Conservation (phyloP, 2,329 filamentous ascomycete species). For the Neobulgaria alba region DNA sequence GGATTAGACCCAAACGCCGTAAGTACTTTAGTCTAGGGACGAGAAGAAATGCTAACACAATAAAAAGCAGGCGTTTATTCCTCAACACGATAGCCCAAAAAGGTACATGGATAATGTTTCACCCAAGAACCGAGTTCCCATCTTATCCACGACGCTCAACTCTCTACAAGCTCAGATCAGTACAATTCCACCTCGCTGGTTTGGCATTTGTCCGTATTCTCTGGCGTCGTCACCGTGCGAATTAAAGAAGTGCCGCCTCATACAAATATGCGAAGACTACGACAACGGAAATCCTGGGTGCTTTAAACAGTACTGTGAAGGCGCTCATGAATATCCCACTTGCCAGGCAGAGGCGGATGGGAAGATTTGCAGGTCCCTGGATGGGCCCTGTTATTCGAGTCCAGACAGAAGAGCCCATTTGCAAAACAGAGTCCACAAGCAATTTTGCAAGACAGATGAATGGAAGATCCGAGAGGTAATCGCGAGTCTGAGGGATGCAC, state of each 20-base stretch:
- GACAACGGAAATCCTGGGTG: slow-evolving; percentile 1
- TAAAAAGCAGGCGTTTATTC: no score
- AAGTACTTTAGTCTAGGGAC: no score
- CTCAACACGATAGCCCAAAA: no score
- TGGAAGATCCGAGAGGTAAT: slow-evolving; percentile 2
- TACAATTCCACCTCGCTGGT: slow-evolving; percentile 6
- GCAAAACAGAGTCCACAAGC: not conserved
- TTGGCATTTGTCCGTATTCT: slow-evolving; percentile 10
- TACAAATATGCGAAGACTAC: slow-evolving; percentile 5
- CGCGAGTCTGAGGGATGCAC: slow-evolving; percentile 1
- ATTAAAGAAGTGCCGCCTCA: slow-evolving; percentile 3
- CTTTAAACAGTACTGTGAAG: no score
- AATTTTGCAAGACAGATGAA: not conserved
- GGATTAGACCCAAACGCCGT: no score
- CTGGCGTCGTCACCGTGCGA: not conserved
- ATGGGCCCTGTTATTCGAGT: not conserved
- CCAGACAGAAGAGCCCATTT: not conserved
- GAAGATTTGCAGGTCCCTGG: not conserved
- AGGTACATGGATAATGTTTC: no score
- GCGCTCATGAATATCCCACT: not conserved
- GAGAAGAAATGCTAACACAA: no score
- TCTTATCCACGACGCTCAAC: no score
- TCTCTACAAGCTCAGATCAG: no score
- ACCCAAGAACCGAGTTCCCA: no score
- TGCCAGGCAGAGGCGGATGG: not conserved